phyloP scores from a whole-genome alignment of 768 basidiomycete species.

The Candolleomyces efflorescens region DNA sequence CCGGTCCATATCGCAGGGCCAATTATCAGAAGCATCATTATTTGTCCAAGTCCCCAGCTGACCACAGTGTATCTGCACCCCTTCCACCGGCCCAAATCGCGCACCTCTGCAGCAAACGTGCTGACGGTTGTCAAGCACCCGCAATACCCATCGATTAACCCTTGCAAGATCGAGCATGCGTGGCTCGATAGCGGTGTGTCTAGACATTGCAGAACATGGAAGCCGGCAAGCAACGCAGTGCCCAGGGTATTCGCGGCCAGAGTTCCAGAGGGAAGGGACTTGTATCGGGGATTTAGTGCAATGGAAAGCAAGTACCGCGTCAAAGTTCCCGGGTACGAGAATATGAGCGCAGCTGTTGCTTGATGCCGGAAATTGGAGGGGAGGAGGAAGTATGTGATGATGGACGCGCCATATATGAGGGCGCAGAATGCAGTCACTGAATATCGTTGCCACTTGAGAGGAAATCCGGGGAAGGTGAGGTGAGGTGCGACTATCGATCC shows the following conservation, averaged over 20 bases:
- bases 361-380: conserved; percentile 65
- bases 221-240: conserved; percentile 75
- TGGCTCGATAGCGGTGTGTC: conserved; percentile 38
- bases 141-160: conserved; percentile 88
- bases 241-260: conserved; percentile 71
- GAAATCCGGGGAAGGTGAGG: conserved; percentile 31
- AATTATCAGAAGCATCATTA: conserved; percentile 65
- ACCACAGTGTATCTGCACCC: conserved; percentile 64
- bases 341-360: conserved; percentile 83
- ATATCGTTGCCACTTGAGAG: conserved; percentile 43
- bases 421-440: conserved; percentile 51
- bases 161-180: conserved; percentile 73
- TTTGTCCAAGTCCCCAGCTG: conserved; percentile 70
- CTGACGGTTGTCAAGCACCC: conserved; percentile 93
- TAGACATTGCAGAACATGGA: conserved; percentile 66
- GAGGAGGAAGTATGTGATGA: conserved; percentile 76
- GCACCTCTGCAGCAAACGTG: conserved; percentile 84
- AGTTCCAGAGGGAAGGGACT: conserved; percentile 73
- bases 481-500: conserved; percentile 37
- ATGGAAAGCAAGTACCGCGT: conserved; percentile 77
- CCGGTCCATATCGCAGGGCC: conserved; percentile 59
- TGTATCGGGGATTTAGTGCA: conserved; percentile 59
- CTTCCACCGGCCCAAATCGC: conserved; percentile 49
- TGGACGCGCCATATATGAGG: conserved; percentile 67
- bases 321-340: conserved; percentile 86